Conservation (phyloP, 306 rosid genomes). For the Vicia faba region DNA sequence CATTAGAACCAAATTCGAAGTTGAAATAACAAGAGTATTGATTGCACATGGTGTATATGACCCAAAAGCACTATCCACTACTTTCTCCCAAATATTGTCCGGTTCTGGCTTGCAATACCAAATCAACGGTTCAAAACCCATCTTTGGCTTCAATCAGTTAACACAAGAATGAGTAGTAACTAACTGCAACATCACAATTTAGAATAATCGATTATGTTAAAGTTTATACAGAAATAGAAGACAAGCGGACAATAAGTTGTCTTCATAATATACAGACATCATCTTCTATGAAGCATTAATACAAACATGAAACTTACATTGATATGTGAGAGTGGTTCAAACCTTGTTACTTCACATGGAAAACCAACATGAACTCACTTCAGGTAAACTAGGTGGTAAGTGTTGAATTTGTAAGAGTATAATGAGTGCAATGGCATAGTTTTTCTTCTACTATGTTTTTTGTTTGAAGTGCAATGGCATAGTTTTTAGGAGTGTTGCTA, state of each 20-base stretch:
- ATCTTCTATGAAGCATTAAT: not conserved
- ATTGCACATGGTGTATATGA: slow-evolving; percentile 86
- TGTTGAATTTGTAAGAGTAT: not conserved
- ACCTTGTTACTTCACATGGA: slow-evolving; percentile 22
- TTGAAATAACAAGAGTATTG: slow-evolving; percentile 62
- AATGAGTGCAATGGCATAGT: not conserved
- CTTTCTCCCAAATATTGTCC: slow-evolving; percentile 59
- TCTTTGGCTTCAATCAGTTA: slow-evolving; percentile 36
- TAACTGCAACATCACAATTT: slow-evolving; percentile 30
- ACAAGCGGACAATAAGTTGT: too few relatives aligned
- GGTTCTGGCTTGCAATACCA: slow-evolving; percentile 81
- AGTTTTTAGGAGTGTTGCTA: not conserved
- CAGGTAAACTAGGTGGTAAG: not conserved
- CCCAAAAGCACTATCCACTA: slow-evolving; percentile 69
- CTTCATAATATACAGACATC: not conserved
- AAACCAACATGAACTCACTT: slow-evolving; percentile 14
- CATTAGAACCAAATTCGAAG: slow-evolving; percentile 69
- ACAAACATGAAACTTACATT: not conserved
- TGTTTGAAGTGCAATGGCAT: not conserved
- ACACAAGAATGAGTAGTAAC: slow-evolving; percentile 1
- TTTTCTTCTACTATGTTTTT: not conserved
- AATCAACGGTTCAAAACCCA: slow-evolving; percentile 60
- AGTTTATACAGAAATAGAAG: too few relatives aligned
- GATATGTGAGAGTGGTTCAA: slow-evolving; percentile 1
- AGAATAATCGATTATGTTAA: too few relatives aligned